Conservation (phyloP, 257 asterid species). For the Solanum lycopersicoides region DNA sequence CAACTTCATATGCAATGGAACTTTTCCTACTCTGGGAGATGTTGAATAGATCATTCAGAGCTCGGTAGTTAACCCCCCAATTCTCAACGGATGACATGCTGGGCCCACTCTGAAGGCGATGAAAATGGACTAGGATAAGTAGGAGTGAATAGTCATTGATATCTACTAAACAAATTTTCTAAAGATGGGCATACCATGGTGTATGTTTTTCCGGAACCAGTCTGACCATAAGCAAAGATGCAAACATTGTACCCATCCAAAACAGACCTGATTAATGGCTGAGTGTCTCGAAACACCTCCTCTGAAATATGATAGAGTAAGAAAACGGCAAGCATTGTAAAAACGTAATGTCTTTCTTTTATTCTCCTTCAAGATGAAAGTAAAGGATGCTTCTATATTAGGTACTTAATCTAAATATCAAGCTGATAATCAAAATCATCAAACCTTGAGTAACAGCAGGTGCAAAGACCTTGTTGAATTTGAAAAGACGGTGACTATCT, state of each 20-base stretch:
- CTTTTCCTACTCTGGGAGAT: slow-evolving; percentile 67
- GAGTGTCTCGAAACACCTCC: slow-evolving; percentile 89
- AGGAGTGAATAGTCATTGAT: background rate
- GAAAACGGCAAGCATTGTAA: background rate
- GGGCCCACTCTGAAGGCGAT: slow-evolving; percentile 66
- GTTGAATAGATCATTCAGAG: slow-evolving; percentile 83
- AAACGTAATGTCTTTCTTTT: background rate
- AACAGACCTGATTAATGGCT: slow-evolving; percentile 82
- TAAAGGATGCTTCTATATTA: background rate
- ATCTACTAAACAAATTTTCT: background rate
- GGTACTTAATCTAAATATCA: background rate
- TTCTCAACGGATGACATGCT: slow-evolving; percentile 54
- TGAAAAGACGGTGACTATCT: slow-evolving; percentile 79
- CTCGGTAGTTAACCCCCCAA: slow-evolving; percentile 97
- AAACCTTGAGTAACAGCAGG: slow-evolving; percentile 84
- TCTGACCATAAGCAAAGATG: slow-evolving; percentile 97
- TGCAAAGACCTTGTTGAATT: slow-evolving; percentile 80
- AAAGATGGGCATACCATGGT: slow-evolving; percentile 58
- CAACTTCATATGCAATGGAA: slow-evolving; percentile 65
- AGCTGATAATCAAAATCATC: background rate
- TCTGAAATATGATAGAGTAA: slow-evolving; percentile 24
- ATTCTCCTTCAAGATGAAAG: background rate
- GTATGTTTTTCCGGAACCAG: slow-evolving; percentile 95
- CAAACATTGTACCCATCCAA: slow-evolving; percentile 94
- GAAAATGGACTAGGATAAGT: slow-evolving; percentile 7